Conservation (phyloP, 2,329 filamentous ascomycete species). For the Penicillium sp. region DNA sequence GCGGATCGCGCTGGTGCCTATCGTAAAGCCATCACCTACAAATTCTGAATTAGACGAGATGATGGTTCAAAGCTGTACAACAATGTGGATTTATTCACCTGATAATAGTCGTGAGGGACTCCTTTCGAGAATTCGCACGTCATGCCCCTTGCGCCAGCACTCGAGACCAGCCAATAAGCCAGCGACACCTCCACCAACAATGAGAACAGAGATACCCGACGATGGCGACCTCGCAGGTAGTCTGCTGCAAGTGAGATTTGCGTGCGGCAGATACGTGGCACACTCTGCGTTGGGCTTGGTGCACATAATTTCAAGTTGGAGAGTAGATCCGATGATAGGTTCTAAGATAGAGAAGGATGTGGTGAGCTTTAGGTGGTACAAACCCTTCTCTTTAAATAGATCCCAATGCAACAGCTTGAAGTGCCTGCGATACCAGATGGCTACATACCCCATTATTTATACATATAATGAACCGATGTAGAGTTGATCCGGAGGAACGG, state of each 20-base stretch:
- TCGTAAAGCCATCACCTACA: conserved; percentile 25
- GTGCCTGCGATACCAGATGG: no score
- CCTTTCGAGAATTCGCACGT: conserved; percentile 28
- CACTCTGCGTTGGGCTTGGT: neutral
- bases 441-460: no score
- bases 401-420: neutral
- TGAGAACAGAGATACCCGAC: conserved; percentile 22
- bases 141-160: conserved; percentile 30
- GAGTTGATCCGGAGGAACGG: neutral
- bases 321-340: neutral
- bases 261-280: neutral
- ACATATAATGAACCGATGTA: neutral
- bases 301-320: neutral
- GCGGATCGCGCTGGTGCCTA: conserved; percentile 13
- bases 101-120: neutral
- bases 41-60: neutral
- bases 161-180: conserved; percentile 29
- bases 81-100: neutral
- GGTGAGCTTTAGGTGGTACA: neutral
- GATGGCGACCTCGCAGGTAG: conserved; percentile 10
- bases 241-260: no score
- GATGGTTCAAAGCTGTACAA: neutral
- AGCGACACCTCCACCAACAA: conserved; percentile 29
- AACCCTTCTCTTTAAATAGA: neutral
- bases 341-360: neutral